Percentiles rank a stretch among this genome's conserved stretches.
Evolutionary conservation across 805 yeast species (phyloP).

Genomic region (Cyberlindnera mycetangii): DNA sequence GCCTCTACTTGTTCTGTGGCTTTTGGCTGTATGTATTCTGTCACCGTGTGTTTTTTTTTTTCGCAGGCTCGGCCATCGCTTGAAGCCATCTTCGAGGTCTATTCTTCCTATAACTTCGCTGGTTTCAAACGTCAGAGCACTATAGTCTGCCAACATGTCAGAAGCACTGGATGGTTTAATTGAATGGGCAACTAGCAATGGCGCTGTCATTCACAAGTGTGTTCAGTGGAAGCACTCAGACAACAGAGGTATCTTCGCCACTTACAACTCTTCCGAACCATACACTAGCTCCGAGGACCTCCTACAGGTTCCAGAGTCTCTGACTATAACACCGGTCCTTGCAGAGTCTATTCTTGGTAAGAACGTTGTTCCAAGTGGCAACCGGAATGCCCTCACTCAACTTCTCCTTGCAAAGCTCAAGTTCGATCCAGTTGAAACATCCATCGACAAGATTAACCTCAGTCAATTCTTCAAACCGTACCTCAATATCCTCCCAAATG

Average conservation of each 20-base stretch:
- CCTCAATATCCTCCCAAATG: conserved; percentile 45
- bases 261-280: conserved; percentile 18
- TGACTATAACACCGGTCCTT: conserved; percentile 36
- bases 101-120: too few relatives aligned
- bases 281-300: conserved; percentile 22
- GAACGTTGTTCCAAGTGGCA: conserved; percentile 6
- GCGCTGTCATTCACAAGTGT: conserved; percentile 34
- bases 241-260: conserved; percentile 35
- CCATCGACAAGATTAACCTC: conserved; percentile 9
- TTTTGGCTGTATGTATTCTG: too few relatives aligned
- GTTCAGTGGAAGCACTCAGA: conserved; percentile 32
- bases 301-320: conserved; percentile 36
- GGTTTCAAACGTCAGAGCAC: neutral
- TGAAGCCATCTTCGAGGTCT: too few relatives aligned
- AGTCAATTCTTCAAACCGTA: conserved; percentile 39
- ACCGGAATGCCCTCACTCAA: conserved; percentile 27
- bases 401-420: conserved; percentile 41
- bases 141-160: neutral
- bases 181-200: conserved; percentile 39
- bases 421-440: conserved; percentile 30
- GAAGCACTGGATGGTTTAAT: conserved; percentile 18
- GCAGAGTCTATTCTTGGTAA: conserved; percentile 32
- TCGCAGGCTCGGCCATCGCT: too few relatives aligned
- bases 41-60: too few relatives aligned
- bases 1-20: too few relatives aligned